phyloP scores from a whole-genome alignment of 1,284 basidiomycete species.

The Phellopilus nigrolimitatus region DNA sequence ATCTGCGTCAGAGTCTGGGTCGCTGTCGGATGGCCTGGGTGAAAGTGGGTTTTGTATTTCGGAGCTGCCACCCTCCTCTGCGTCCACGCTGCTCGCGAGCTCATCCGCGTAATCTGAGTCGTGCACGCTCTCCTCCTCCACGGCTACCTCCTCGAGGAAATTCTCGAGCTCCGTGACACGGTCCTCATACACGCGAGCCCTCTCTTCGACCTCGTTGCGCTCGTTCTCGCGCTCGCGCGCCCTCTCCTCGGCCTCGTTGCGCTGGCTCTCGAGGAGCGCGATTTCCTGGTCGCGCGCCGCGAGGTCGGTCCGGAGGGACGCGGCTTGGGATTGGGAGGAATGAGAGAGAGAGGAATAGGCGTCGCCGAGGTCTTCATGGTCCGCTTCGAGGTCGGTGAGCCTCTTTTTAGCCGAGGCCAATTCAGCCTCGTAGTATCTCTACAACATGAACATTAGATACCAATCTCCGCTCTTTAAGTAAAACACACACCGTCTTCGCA shows the following conservation, averaged over 20 bases:
- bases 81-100: neutral
- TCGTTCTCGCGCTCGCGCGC: slow-evolving; percentile 3
- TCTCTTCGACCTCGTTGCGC: slow-evolving; percentile 1
- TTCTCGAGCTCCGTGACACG: slow-evolving; percentile 13
- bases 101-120: neutral
- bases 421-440: slow-evolving; percentile 9
- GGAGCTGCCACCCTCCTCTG: neutral
- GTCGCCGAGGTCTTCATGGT: slow-evolving; percentile 17
- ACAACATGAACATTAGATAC: neutral
- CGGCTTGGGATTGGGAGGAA: slow-evolving; percentile 2
- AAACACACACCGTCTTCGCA: slow-evolving; percentile 5
- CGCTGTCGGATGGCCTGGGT: neutral
- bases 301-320: slow-evolving; percentile 1
- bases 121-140: neutral
- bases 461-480: neutral
- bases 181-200: neutral
- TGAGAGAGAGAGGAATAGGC: slow-evolving; percentile 11
- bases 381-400: slow-evolving; percentile 11
- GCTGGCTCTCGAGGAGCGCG: slow-evolving; percentile 5
- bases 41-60: neutral
- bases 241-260: slow-evolving; percentile 4
- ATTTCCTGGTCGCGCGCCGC: slow-evolving; percentile 4
- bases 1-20: neutral
- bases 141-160: slow-evolving; percentile 3
- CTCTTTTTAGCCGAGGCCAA: slow-evolving; percentile 3